Evolutionary conservation across 139 green algal species (phyloP).

Genomic region (Deuterostichococcus epilithicus): DNA sequence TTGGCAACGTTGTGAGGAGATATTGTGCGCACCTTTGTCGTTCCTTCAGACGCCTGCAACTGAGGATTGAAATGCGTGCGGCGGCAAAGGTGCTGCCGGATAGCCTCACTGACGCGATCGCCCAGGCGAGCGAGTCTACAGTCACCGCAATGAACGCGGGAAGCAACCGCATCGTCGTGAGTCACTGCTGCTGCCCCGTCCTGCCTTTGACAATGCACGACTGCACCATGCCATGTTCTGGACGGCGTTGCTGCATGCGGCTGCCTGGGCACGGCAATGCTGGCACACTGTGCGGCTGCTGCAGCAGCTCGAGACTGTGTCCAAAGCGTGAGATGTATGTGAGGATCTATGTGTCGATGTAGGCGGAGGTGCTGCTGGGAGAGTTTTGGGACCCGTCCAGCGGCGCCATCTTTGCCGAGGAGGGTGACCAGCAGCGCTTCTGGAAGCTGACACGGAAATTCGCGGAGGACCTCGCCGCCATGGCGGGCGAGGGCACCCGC

Average conservation of each 20-base stretch:
- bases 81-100: slow-evolving; percentile 68
- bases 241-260: not conserved
- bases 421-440: slow-evolving; percentile 76
- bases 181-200: not conserved
- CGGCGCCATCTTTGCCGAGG: slow-evolving; percentile 81
- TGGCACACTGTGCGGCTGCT: not conserved
- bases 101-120: slow-evolving; percentile 66
- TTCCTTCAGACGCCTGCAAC: not conserved
- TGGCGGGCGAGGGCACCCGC: not conserved
- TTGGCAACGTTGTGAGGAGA: not conserved
- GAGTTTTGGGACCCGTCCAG: slow-evolving; percentile 85
- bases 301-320: not conserved
- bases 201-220: not conserved
- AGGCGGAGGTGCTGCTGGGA: slow-evolving; percentile 87
- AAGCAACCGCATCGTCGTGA: slow-evolving; percentile 53
- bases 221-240: not conserved
- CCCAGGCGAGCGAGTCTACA: slow-evolving; percentile 54
- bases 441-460: slow-evolving; percentile 79
- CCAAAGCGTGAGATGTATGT: not conserved
- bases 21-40: not conserved
- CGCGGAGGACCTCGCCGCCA: slow-evolving; percentile 46
- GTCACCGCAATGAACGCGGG: slow-evolving; percentile 57
- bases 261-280: not conserved
- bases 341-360: not conserved
- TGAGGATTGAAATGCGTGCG: not conserved